phyloP scores from a whole-genome alignment of 83 land plant species.

The Picea mariana region DNA sequence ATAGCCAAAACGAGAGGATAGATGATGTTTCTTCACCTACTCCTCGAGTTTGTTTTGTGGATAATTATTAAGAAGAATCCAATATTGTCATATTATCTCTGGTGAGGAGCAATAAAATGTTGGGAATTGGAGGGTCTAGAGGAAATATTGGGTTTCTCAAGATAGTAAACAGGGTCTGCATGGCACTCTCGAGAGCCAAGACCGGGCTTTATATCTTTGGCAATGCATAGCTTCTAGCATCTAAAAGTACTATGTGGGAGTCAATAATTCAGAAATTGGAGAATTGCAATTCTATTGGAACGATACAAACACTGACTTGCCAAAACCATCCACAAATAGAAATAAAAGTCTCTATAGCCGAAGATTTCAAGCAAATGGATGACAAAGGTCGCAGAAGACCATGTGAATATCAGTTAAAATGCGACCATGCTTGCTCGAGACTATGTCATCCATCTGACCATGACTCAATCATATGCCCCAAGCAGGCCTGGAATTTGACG shows the following conservation, averaged over 20 bases:
- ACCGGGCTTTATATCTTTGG: not conserved
- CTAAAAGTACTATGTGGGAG: not conserved
- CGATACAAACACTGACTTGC: constrained; percentile 12
- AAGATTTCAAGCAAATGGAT: constrained; percentile 13
- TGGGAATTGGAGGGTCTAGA: too few relatives aligned
- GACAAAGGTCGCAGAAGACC: constrained; percentile 26
- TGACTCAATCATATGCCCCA: not conserved
- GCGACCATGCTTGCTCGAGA: constrained; percentile 14
- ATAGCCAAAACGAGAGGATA: too few relatives aligned
- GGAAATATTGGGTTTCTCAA: too few relatives aligned
- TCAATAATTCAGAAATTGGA: not conserved
- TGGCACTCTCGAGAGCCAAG: too few relatives aligned
- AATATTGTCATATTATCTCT: too few relatives aligned
- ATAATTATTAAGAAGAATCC: too few relatives aligned
- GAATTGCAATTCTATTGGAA: constrained; percentile 1
- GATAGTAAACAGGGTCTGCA: too few relatives aligned
- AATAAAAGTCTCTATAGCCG: not conserved
- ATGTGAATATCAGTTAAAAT: constrained; percentile 25
- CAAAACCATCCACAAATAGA: constrained; percentile 29
- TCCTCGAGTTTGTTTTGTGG: too few relatives aligned
- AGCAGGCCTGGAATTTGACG: too few relatives aligned
- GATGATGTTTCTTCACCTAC: too few relatives aligned
- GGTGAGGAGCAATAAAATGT: too few relatives aligned
- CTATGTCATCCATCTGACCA: too few relatives aligned
- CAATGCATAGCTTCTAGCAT: not conserved